Conservation (phyloP, 2,329 filamentous ascomycete genomes). For the Microascus cirrosus region DNA sequence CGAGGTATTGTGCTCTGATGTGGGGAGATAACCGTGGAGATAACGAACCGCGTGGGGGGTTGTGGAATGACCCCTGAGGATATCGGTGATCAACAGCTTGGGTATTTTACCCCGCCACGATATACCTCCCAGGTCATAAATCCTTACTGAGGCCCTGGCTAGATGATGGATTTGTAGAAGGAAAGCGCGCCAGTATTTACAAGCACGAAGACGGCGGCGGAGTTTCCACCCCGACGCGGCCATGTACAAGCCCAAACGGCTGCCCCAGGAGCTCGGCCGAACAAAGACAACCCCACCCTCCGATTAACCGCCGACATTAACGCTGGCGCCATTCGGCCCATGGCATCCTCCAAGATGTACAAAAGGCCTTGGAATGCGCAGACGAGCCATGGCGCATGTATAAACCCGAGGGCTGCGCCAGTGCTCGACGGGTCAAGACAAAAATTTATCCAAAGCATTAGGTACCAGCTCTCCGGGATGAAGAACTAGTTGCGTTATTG, state of each 20-base stretch:
- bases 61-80: neutral
- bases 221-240: neutral
- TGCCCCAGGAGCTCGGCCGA: neutral
- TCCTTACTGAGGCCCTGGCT: neutral
- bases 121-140: neutral
- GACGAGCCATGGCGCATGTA: neutral
- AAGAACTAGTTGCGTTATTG: neutral
- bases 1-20: neutral
- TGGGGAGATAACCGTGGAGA: neutral
- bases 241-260: neutral
- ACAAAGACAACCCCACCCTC: neutral
- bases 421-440: neutral
- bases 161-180: neutral
- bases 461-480: neutral
- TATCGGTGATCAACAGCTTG: neutral
- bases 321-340: neutral
- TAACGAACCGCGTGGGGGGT: neutral
- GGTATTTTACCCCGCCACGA: neutral
- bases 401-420: neutral
- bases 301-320: neutral
- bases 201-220: neutral
- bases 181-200: neutral
- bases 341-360: no score
- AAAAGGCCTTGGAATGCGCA: neutral
- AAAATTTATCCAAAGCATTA: neutral